Percentiles rank a stretch among this genome's conserved stretches.
Conservation (phyloP, 352 stramenopile species). For the Phytophthora melonis region DNA sequence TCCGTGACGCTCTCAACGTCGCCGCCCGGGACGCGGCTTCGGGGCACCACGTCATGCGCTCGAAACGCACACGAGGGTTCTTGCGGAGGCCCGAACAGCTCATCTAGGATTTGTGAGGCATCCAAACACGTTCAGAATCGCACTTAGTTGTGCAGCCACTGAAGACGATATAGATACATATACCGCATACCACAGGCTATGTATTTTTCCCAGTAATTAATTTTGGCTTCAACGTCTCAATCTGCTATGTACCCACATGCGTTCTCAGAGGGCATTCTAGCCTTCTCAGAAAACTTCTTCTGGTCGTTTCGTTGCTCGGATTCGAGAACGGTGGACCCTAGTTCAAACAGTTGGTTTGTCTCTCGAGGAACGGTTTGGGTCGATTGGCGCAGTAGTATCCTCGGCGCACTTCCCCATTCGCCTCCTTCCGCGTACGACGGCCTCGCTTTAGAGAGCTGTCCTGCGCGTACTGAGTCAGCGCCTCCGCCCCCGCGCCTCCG, state of each 20-base stretch:
- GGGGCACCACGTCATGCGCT: conserved; percentile 15
- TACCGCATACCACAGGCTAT: background rate
- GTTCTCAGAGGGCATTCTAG: conserved; percentile 1
- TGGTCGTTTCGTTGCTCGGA: conserved; percentile 3
- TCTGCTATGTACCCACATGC: background rate
- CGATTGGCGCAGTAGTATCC: conserved; percentile 11
- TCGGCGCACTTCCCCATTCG: conserved; percentile 28
- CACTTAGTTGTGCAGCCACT: background rate
- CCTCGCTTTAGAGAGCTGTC: conserved; percentile 8
- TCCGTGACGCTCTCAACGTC: background rate
- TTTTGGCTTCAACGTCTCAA: too few species aligned
- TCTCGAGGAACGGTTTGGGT: background rate
- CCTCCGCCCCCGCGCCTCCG: background rate
- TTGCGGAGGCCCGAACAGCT: conserved; percentile 4
- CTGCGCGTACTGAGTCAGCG: conserved; percentile 16
- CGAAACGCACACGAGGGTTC: conserved; percentile 5
- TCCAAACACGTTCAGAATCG: conserved; percentile 5
- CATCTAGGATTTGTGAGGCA: conserved; percentile 1
- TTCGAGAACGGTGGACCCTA: conserved; percentile 22
- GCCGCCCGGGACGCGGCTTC: background rate
- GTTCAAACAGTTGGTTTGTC: too few species aligned
- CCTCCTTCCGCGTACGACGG: conserved; percentile 28
- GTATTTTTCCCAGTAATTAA: background rate
- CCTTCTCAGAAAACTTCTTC: conserved; percentile 34
- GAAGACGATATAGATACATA: background rate